Evolutionary conservation across 1,284 basidiomycete species (phyloP).

Genomic region (Rhodotorula sp.): DNA sequence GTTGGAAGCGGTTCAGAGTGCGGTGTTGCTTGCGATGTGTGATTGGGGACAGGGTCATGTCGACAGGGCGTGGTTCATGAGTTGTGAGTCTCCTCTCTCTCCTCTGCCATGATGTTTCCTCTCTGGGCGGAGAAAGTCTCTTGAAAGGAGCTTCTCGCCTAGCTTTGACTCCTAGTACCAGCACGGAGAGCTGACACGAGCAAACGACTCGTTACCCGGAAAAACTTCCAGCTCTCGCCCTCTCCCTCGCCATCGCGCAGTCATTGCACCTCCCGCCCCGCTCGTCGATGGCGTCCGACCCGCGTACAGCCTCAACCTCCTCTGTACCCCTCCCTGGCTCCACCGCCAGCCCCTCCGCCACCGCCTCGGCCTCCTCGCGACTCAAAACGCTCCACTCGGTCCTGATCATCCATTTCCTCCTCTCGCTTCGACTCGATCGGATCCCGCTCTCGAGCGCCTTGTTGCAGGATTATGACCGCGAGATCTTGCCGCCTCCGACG

Average conservation of each 20-base stretch:
- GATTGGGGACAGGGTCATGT: slow-evolving; percentile 35
- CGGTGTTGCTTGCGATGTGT: slow-evolving; percentile 8
- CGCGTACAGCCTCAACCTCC: too few species aligned
- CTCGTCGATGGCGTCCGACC: too few species aligned
- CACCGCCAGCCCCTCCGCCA: slow-evolving; percentile 4
- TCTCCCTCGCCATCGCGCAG: slow-evolving; percentile 24
- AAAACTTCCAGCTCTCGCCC: slow-evolving; percentile 11
- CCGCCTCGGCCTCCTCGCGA: slow-evolving; percentile 5
- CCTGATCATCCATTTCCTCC: slow-evolving; percentile 35
- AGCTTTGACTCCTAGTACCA: too few species aligned
- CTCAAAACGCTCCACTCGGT: slow-evolving; percentile 31
- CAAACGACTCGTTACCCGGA: too few species aligned
- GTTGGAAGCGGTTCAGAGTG: slow-evolving; percentile 30
- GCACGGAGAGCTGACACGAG: too few species aligned
- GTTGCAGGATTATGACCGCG: slow-evolving; percentile 30
- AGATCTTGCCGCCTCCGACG: slow-evolving; percentile 12
- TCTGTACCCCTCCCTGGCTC: not conserved
- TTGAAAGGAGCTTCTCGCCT: too few species aligned
- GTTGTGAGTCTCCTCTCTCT: slow-evolving; percentile 12
- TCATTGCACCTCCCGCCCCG: slow-evolving; percentile 8
- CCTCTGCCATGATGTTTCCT: not conserved
- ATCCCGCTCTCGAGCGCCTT: slow-evolving; percentile 17
- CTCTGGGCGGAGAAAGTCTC: too few species aligned
- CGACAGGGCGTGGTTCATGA: slow-evolving; percentile 28
- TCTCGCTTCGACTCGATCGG: slow-evolving; percentile 24